phyloP scores from a whole-genome alignment of 257 asterid genomes.

The Thymus mandschuricus region DNA sequence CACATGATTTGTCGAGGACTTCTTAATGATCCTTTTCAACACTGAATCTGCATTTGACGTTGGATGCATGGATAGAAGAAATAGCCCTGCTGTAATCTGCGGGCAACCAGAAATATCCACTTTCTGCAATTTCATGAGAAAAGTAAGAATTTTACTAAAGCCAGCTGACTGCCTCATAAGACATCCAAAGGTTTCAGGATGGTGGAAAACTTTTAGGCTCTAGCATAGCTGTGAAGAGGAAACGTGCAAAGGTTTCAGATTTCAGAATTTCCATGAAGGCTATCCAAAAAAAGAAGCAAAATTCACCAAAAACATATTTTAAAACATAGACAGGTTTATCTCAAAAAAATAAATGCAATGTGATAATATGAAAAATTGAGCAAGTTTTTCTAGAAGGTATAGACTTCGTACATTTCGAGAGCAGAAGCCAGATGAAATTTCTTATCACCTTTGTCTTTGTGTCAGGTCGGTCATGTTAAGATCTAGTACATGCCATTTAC shows the following conservation, averaged over 20 bases:
- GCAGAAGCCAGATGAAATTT: background rate
- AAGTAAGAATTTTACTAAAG: conserved; percentile 34
- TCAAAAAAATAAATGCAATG: background rate
- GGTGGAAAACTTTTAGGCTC: background rate
- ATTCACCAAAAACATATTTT: background rate
- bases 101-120: conserved; percentile 86
- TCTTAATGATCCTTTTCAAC: conserved; percentile 46
- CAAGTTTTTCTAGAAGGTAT: background rate
- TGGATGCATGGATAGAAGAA: conserved; percentile 63
- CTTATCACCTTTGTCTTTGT: background rate
- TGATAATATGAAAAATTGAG: background rate
- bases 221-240: conserved; percentile 11
- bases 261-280: background rate
- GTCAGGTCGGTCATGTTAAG: background rate
- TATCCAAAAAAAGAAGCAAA: background rate
- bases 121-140: conserved; percentile 46
- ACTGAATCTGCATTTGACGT: conserved; percentile 38
- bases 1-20: conserved; percentile 39
- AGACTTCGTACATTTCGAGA: background rate
- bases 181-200: background rate
- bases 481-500: background rate
- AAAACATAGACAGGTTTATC: background rate
- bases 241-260: conserved; percentile 11
- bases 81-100: conserved; percentile 54
- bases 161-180: conserved; percentile 24